These are phyloP conservation scores for Lumnitzera littorea DNA, from an alignment of 345 rosid genomes.

Conservation along the genomic window DNA sequence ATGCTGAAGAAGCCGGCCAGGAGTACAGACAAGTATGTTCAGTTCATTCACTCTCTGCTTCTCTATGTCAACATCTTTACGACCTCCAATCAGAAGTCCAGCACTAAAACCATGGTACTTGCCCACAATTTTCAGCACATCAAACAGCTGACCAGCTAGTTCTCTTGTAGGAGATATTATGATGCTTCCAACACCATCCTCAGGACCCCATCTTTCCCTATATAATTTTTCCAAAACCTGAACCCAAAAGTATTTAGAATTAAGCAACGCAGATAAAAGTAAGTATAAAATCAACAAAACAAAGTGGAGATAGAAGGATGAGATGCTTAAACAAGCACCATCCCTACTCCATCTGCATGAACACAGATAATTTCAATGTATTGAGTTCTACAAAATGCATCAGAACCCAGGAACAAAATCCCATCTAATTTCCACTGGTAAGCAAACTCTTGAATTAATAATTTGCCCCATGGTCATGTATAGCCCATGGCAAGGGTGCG, in stretches of 20 bases:
- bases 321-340: no score
- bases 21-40: slow-evolving; percentile 86
- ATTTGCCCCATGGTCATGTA: no score
- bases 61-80: slow-evolving; percentile 71
- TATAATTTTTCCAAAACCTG: slow-evolving; percentile 80
- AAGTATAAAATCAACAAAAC: not conserved
- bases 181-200: slow-evolving; percentile 91
- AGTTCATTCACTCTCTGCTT: slow-evolving; percentile 73
- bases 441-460: no score
- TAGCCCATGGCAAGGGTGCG: no score
- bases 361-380: no score
- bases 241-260: not conserved
- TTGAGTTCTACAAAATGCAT: no score
- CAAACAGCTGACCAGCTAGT: slow-evolving; percentile 76
- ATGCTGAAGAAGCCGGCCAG: slow-evolving; percentile 94
- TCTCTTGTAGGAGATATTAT: slow-evolving; percentile 92
- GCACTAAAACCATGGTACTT: slow-evolving; percentile 75
- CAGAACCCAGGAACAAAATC: no score
- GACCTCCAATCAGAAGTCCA: slow-evolving; percentile 88
- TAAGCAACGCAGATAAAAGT: not conserved
- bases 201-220: slow-evolving; percentile 76
- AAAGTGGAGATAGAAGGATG: no score
- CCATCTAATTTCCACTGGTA: no score
- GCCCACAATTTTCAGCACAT: slow-evolving; percentile 66
- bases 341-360: no score